Evolutionary conservation across 805 yeast species (phyloP).

Genomic region (Wickerhamomyces sydowiorum): DNA sequence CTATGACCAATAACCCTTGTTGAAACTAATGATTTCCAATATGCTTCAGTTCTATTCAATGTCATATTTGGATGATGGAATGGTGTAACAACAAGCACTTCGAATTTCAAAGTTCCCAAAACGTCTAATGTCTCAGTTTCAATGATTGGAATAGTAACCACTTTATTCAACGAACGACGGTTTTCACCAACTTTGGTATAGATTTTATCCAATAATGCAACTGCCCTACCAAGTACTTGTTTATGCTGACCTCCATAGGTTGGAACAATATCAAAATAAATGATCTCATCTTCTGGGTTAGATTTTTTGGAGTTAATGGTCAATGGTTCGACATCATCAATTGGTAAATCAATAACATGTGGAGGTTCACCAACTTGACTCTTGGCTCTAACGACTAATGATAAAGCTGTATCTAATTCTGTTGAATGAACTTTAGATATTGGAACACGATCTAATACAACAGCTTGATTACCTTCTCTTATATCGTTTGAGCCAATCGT

Average conservation of each 20-base stretch:
- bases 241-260: conserved; percentile 56
- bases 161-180: conserved; percentile 59
- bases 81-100: conserved; percentile 63
- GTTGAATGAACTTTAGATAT: conserved; percentile 71
- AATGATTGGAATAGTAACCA: conserved; percentile 68
- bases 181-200: conserved; percentile 64
- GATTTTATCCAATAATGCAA: conserved; percentile 59
- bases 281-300: conserved; percentile 44
- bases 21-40: conserved; percentile 86
- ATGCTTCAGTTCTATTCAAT: conserved; percentile 63
- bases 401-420: conserved; percentile 82
- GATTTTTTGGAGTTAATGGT: conserved; percentile 54
- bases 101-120: conserved; percentile 74
- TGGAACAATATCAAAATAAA: conserved; percentile 85
- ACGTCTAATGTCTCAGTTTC: conserved; percentile 67
- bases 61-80: conserved; percentile 67
- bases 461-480: conserved; percentile 50
- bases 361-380: conserved; percentile 49
- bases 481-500: conserved; percentile 85
- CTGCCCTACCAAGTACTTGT: conserved; percentile 74
- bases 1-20: conserved; percentile 95
- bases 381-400: conserved; percentile 51
- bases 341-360: conserved; percentile 68
- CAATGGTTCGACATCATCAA: conserved; percentile 74
- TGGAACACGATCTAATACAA: conserved; percentile 70